These are phyloP conservation scores for Crepidotus variabilis DNA, from an alignment of 768 basidiomycete genomes.

Conservation along the genomic window DNA sequence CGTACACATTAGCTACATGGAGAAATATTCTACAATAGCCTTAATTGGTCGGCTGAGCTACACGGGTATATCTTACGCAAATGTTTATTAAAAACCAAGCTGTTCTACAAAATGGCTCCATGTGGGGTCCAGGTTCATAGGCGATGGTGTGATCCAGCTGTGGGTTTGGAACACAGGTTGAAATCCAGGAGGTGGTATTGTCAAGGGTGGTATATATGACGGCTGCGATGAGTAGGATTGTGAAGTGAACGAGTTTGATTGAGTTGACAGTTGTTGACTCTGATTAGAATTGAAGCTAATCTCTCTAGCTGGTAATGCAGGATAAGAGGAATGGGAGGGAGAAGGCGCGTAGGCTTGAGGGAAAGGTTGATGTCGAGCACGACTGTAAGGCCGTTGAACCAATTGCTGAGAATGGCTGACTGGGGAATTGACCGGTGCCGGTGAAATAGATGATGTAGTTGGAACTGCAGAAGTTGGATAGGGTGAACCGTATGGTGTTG, in stretches of 20 bases:
- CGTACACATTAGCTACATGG: too few species aligned
- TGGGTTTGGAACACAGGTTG: conserved; percentile 2
- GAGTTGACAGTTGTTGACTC: too few species aligned
- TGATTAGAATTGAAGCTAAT: too few species aligned
- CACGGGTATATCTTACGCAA: background rate
- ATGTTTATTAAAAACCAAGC: conserved; percentile 41
- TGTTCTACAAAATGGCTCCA: conserved; percentile 72
- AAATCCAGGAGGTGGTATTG: conserved; percentile 5
- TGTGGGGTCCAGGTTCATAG: conserved; percentile 46
- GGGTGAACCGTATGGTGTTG: background rate
- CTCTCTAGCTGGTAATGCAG: too few species aligned
- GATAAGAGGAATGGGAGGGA: too few species aligned
- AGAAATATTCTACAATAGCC: too few species aligned
- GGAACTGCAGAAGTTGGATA: background rate
- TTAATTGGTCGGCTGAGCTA: background rate
- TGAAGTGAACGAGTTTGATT: background rate
- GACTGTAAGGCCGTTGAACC: too few species aligned
- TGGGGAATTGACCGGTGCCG: too few species aligned
- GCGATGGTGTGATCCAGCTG: conserved; percentile 1
- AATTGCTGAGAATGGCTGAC: too few species aligned
- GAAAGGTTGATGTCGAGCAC: too few species aligned
- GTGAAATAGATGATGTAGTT: background rate
- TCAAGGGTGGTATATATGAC: background rate
- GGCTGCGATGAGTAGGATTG: background rate
- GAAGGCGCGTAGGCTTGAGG: too few species aligned